Evolutionary conservation across 108 stramenopile species (phyloP), one percentile per base, ranked within the genome.

Genomic region (Cyclotella kingstonii): DNA sequence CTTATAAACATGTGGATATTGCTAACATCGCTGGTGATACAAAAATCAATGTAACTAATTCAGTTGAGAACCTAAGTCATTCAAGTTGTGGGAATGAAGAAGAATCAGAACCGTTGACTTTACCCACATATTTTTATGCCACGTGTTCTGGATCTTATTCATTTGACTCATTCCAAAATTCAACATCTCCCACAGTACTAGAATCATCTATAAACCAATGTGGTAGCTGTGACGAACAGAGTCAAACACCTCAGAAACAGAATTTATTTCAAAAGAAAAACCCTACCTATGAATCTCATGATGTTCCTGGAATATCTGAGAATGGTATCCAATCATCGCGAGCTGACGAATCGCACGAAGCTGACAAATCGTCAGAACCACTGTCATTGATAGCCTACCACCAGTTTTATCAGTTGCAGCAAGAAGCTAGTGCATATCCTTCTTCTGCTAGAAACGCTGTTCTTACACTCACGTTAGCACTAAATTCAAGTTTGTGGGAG

Each of bases 21-120:
- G 15, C 39, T 2, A 15, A 40, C 15, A 4, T 15, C 14, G 2
- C 4, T 15, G 15, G 14, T 4, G 2, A 4, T 15, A 4, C 39
- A 15, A 1, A 4, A 15, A 15, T 40, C 39, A 15, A 40, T 15
- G 14, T 15, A 4, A 2, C 39, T 15, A 2, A 1, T 36, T 17
- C 19, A 2, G 23, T 3, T 19, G 15, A 9, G 17, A 5, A 25
- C 33, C 6, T 18, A 17, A 35, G 21, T 4, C 12, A 35, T 36
- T 1, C 19, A 5, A 25, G 9, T 3, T 21, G 52, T 36, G 4
- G 35, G 5, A 36, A 14, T 35, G 52, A 53, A 5, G 52, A 36
- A 36, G 52, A 53, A 35, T 53, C 52, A 36, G 52, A 33, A 35
- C 52, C 52, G 5, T 35, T 53, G 18, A 53, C 33, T 25, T 8